Percentiles rank a stretch among this genome's conserved stretches.
These are phyloP conservation scores for Trichoderma simmonsii DNA, from an alignment of 2,329 filamentous ascomycete species.

Conservation along the genomic window DNA sequence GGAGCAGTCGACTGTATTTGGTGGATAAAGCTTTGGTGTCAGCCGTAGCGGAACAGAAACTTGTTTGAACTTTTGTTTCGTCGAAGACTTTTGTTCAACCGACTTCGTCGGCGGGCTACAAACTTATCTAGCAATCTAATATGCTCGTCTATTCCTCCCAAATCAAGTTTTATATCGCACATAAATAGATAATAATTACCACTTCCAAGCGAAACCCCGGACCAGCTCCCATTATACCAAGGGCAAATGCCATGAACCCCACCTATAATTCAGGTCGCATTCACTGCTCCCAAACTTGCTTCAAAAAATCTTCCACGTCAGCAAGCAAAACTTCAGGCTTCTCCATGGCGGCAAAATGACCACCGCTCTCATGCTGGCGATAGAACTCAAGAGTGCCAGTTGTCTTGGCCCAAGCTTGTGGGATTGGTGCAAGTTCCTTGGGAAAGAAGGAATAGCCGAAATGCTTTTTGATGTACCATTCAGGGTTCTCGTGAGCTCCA, in stretches of 20 bases:
- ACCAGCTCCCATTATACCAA: not conserved
- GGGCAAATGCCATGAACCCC: not conserved
- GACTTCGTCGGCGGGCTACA: not conserved
- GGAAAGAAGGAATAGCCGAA: slow-evolving; percentile 12
- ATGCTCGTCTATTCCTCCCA: not conserved
- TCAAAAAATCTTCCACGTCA: slow-evolving; percentile 9
- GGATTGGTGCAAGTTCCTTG: not conserved
- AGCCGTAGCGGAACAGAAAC: no score
- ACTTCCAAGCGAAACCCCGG: not conserved
- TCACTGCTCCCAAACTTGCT: not conserved
- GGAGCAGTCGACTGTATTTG: no score
- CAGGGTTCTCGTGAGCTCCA: slow-evolving; percentile 1
- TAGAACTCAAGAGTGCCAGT: slow-evolving; percentile 1
- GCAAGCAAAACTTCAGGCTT: not conserved
- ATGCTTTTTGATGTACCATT: slow-evolving; percentile 5
- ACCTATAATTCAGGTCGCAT: not conserved
- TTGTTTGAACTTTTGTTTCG: not conserved
- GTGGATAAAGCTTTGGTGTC: no score
- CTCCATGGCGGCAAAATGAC: slow-evolving; percentile 12
- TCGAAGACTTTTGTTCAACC: not conserved
- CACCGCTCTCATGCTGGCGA: slow-evolving; percentile 2
- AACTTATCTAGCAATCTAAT: not conserved
- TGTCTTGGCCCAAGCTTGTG: not conserved
- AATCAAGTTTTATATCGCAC: not conserved
- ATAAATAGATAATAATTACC: not conserved